These are phyloP conservation scores for Diaporthe sp. DNA, from an alignment of 2,329 filamentous ascomycete species.

Conservation along the genomic window DNA sequence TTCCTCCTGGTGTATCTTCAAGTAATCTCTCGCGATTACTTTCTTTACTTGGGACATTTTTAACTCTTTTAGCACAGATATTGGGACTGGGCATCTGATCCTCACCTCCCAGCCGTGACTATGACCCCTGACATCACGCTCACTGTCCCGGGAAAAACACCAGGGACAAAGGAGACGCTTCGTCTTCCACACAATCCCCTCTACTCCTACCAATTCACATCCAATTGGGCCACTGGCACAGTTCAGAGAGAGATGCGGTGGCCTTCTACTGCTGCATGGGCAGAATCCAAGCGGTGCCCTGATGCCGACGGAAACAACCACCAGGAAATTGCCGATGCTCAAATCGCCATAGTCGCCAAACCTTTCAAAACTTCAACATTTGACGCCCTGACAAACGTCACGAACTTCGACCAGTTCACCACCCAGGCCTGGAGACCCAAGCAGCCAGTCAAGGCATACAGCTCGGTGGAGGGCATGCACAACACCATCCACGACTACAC, in stretches of 20 bases:
- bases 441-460: constrained; percentile 7
- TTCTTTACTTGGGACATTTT: fast-evolving
- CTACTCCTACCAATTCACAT: background rate
- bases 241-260: background rate
- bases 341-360: background rate
- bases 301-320: constrained; percentile 17
- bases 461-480: constrained; percentile 22
- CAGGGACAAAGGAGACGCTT: background rate
- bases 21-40: background rate
- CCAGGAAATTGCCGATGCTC: constrained; percentile 9
- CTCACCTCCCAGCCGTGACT: constrained; percentile 2
- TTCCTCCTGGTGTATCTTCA: background rate
- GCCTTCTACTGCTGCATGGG: constrained; percentile 1
- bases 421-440: constrained; percentile 17
- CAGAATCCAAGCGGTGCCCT: constrained; percentile 23
- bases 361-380: constrained; percentile 10
- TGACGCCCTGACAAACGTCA: constrained; percentile 2
- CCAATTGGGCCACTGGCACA: background rate
- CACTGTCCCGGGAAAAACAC: background rate
- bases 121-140: constrained; percentile 19
- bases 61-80: background rate
- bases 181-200: background rate
- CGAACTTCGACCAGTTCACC: constrained; percentile 29
- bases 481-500: constrained; percentile 28
- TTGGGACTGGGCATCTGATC: constrained; percentile 21